Evolutionary conservation across 2,329 filamentous ascomycete species (phyloP).

Genomic region (Alternaria postmessia): DNA sequence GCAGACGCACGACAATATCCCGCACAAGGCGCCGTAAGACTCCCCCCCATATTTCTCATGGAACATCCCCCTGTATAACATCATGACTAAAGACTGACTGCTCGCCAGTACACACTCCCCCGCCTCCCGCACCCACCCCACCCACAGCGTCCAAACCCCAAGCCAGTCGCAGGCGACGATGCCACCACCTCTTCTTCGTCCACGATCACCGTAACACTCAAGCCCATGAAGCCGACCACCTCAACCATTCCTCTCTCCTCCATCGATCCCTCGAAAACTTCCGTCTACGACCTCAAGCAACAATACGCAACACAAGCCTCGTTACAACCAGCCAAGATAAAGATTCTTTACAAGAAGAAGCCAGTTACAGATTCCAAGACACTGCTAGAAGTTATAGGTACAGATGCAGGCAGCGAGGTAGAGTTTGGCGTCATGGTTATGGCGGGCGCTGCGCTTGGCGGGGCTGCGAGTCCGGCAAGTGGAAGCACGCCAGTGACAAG

Average conservation of each 20-base stretch:
- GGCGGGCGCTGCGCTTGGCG: slow-evolving; percentile 60
- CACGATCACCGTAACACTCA: slow-evolving; percentile 68
- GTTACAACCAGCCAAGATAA: slow-evolving; percentile 74
- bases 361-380: slow-evolving; percentile 80
- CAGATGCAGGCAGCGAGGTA: slow-evolving; percentile 63
- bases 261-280: slow-evolving; percentile 71
- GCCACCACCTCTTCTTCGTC: slow-evolving; percentile 37
- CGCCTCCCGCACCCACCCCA: slow-evolving; percentile 66
- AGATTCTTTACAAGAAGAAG: slow-evolving; percentile 87
- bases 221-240: slow-evolving; percentile 72
- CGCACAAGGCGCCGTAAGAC: slow-evolving; percentile 75
- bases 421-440: slow-evolving; percentile 92
- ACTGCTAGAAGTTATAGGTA: slow-evolving; percentile 73
- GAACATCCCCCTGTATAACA: too few species aligned
- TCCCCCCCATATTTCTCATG: not conserved
- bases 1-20: slow-evolving; percentile 84
- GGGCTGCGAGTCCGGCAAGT: slow-evolving; percentile 46
- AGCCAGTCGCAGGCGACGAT: slow-evolving; percentile 57
- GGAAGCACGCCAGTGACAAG: slow-evolving; percentile 56
- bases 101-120: slow-evolving; percentile 72
- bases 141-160: slow-evolving; percentile 56
- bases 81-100: too few species aligned
- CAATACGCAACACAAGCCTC: slow-evolving; percentile 69
- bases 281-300: slow-evolving; percentile 79
- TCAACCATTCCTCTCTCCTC: slow-evolving; percentile 69